Percentiles rank a stretch among this genome's conserved stretches.
These are phyloP conservation scores for Leccinum holopus DNA, from an alignment of 1,284 basidiomycete species.

Conservation along the genomic window DNA sequence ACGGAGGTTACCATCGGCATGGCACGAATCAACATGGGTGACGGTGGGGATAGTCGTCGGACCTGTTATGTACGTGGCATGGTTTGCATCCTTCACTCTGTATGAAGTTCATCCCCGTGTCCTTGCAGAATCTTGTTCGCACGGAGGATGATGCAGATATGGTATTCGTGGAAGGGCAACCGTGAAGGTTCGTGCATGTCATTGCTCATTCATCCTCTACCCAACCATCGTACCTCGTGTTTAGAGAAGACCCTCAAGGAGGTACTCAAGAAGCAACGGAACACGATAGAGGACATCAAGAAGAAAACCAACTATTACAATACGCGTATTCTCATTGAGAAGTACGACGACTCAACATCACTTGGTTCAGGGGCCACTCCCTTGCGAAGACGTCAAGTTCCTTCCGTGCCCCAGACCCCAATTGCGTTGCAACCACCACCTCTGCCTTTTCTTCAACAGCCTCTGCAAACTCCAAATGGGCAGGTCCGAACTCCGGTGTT, in stretches of 20 bases:
- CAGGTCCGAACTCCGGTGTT: constrained; percentile 27
- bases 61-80: constrained; percentile 71
- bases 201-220: not conserved
- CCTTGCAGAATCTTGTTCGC: constrained; percentile 73
- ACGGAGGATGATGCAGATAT: constrained; percentile 80
- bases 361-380: constrained; percentile 32
- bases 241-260: constrained; percentile 78
- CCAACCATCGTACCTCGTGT: not conserved
- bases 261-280: constrained; percentile 78
- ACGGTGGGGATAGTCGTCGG: constrained; percentile 65
- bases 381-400: constrained; percentile 31
- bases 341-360: constrained; percentile 72
- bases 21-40: constrained; percentile 41
- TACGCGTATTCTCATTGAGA: constrained; percentile 86
- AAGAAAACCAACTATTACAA: constrained; percentile 95
- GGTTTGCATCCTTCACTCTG: not conserved
- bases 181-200: constrained; percentile 68
- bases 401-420: constrained; percentile 27
- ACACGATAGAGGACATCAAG: constrained; percentile 95
- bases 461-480: constrained; percentile 23
- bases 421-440: constrained; percentile 16
- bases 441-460: constrained; percentile 22
- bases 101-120: constrained; percentile 6
- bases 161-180: constrained; percentile 83
- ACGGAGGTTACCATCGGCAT: constrained; percentile 50